Evolutionary conservation across 2,329 filamentous ascomycete genomes (phyloP), one percentile per base, ranked within the genome.

Genomic region (Verticillium isaacii): DNA sequence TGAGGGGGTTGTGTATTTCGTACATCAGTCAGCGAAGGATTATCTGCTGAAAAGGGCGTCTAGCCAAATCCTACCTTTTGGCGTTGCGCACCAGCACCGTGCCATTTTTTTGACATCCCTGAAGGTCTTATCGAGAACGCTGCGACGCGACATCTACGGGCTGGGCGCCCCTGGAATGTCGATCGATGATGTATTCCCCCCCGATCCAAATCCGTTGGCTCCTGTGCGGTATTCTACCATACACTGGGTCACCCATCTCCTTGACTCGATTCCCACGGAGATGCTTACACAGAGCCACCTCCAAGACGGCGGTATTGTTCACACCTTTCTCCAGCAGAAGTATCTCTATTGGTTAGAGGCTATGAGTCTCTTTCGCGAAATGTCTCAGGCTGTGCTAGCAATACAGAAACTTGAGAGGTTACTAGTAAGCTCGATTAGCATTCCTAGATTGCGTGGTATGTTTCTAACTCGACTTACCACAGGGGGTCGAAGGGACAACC

Each of bases 1-100:
- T 41, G 58, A 74, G 0, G 61, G 11, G 34, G 14, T 36, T 11
- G 1, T 36, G 5, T 74, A 71, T 55, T 75, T 80, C 63, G 69
- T 80, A 0, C 77, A 81, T 62, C 73, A 78, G 61, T 80, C 77
- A 3, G 79, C 76, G 0, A 78, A 79, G 63, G 78, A 81, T 19
- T 78, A 70, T 63, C 61, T 82, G 1, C 34, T 65, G 6, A 36
- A 66, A 19, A 60, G 9, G 66, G 56, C 64, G 57, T 59, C 57
- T 6, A n/a, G 58, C n/a, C 50, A 63, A 14, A 66, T 78, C 5
- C 74, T 77, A 50, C 69, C 72, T 5, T 56, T 17, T 32, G 71
- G 74, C 2, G 36, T 58, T 3, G 45, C 60, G 23, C 41, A 66
- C 2, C 61, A 66, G 17, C 75, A 80, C 60, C 45, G 68, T 15